phyloP scores from a whole-genome alignment of 306 rosid species.

The Acacia confusa region DNA sequence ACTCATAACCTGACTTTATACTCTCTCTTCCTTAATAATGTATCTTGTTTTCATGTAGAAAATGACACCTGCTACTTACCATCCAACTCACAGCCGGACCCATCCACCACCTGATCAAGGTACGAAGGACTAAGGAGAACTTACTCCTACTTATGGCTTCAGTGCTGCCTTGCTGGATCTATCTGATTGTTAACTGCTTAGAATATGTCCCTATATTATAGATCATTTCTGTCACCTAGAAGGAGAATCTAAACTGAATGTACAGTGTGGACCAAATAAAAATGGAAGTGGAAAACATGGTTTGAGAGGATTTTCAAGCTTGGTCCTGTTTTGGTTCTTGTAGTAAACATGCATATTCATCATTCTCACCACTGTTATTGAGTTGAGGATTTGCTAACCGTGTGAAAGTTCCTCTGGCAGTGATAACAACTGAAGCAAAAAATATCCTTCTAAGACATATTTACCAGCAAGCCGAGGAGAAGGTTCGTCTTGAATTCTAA shows the following conservation, averaged over 20 bases:
- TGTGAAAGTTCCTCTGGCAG: constrained; percentile 48
- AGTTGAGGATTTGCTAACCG: constrained; percentile 29
- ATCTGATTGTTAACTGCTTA: constrained; percentile 32
- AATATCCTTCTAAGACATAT: constrained; percentile 83
- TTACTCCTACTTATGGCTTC: constrained; percentile 14
- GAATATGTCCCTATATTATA: constrained; percentile 12
- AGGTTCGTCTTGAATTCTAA: constrained; percentile 33
- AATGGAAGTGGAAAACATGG: not conserved
- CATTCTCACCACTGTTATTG: not conserved
- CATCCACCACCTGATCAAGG: constrained; percentile 96
- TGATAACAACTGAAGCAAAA: constrained; percentile 73
- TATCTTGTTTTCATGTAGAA: constrained; percentile 49
- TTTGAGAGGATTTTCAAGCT: not conserved
- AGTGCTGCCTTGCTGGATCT: constrained; percentile 3
- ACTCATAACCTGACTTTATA: constrained; percentile 4
- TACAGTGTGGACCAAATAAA: not conserved
- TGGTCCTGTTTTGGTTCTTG: constrained; percentile 7
- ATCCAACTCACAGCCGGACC: constrained; percentile 75
- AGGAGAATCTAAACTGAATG: constrained; percentile 18
- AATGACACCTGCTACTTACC: constrained; percentile 73
- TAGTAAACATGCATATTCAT: constrained; percentile 13
- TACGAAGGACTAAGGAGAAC: constrained; percentile 24
- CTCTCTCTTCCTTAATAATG: constrained; percentile 18
- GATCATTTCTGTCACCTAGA: constrained; percentile 18
- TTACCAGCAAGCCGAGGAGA: constrained; percentile 62